These are phyloP conservation scores for Penicillium psychrofluorescens DNA, from an alignment of 495 filamentous ascomycete species.

Conservation along the genomic window DNA sequence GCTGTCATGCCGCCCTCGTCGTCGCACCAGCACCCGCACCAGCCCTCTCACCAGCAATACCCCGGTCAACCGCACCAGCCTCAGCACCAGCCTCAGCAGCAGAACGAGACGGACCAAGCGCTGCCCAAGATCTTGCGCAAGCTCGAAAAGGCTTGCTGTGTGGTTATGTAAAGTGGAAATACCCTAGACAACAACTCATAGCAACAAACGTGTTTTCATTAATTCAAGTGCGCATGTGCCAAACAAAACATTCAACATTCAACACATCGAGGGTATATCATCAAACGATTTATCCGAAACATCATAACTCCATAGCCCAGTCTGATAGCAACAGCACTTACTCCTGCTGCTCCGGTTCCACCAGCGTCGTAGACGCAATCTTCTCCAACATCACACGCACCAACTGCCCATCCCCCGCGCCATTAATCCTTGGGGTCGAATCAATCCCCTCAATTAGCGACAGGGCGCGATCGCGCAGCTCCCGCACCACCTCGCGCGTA, in stretches of 20 bases:
- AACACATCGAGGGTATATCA: not conserved
- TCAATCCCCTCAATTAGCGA: conserved; percentile 64
- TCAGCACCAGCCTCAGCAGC: conserved; percentile 38
- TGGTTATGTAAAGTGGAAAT: conserved; percentile 82
- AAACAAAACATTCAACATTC: too few species aligned
- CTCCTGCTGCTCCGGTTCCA: conserved; percentile 12
- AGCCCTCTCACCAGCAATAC: conserved; percentile 24
- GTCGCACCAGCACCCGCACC: conserved; percentile 25
- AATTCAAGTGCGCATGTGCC: not conserved
- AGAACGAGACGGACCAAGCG: conserved; percentile 57
- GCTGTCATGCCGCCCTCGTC: conserved; percentile 47
- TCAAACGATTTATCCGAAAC: not conserved
- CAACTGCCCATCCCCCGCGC: conserved; percentile 27
- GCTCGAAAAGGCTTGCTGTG: conserved; percentile 64
- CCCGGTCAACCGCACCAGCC: conserved; percentile 27
- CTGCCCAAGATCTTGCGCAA: conserved; percentile 54
- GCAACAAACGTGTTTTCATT: conserved; percentile 3
- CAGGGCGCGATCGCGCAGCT: conserved; percentile 59
- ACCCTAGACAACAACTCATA: too few species aligned
- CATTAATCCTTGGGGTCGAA: conserved; percentile 27
- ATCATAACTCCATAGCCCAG: not conserved
- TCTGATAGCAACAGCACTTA: not conserved
- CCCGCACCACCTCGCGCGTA: conserved; percentile 60
- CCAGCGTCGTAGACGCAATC: conserved; percentile 35
- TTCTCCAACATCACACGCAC: conserved; percentile 40